Evolutionary conservation across 2,329 filamentous ascomycete genomes (phyloP).

Genomic region (Aspergillus pseudotamarii): DNA sequence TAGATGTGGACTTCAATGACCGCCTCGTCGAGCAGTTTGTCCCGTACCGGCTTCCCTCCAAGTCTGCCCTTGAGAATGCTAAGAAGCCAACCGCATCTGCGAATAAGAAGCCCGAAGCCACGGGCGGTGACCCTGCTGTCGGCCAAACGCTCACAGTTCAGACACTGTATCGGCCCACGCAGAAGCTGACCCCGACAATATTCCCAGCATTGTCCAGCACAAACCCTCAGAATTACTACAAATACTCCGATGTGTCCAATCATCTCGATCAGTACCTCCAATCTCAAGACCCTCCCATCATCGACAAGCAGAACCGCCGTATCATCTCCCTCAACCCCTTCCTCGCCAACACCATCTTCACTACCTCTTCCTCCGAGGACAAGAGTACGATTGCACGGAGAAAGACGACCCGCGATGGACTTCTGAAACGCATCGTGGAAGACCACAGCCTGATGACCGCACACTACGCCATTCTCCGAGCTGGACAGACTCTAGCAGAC

Average conservation of each 20-base stretch:
- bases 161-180: slow-evolving; percentile 59
- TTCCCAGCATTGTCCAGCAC: slow-evolving; percentile 49
- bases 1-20: slow-evolving; percentile 67
- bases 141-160: slow-evolving; percentile 51
- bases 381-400: slow-evolving; percentile 60
- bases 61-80: slow-evolving; percentile 51
- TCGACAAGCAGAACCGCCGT: slow-evolving; percentile 62
- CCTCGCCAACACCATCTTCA: slow-evolving; percentile 64
- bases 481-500: slow-evolving; percentile 40
- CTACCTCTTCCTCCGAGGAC: slow-evolving; percentile 56
- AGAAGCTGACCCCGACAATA: slow-evolving; percentile 60
- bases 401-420: slow-evolving; percentile 60
- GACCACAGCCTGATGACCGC: slow-evolving; percentile 52
- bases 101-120: slow-evolving; percentile 29
- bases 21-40: slow-evolving; percentile 57
- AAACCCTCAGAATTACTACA: slow-evolving; percentile 60
- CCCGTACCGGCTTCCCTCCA: slow-evolving; percentile 65
- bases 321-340: slow-evolving; percentile 64
- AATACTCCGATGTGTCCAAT: slow-evolving; percentile 60
- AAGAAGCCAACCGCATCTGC: slow-evolving; percentile 35
- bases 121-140: slow-evolving; percentile 44
- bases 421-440: slow-evolving; percentile 61
- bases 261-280: slow-evolving; percentile 62
- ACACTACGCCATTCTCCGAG: slow-evolving; percentile 59
- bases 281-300: slow-evolving; percentile 54